These are phyloP conservation scores for Rubroshorea leprosula DNA, from an alignment of 345 rosid species.

Conservation along the genomic window DNA sequence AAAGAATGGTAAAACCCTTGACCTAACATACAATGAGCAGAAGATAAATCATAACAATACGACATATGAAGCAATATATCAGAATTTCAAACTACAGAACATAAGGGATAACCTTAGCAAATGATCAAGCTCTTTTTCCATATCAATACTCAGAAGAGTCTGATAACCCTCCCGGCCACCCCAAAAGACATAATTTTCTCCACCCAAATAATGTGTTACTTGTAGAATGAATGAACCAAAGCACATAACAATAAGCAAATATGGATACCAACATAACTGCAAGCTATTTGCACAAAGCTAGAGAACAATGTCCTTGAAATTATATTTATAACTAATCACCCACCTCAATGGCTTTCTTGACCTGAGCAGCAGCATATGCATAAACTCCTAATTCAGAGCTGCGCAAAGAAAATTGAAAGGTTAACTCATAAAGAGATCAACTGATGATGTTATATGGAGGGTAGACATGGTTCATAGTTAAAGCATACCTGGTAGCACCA, in stretches of 20 bases:
- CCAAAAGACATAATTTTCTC: conserved; percentile 98
- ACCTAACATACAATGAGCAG: not conserved
- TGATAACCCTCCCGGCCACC: conserved; percentile 99
- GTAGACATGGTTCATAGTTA: not conserved
- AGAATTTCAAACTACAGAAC: not conserved
- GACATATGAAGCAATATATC: not conserved
- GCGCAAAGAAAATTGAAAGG: conserved; percentile 13
- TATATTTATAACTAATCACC: too few relatives aligned
- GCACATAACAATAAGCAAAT: not conserved
- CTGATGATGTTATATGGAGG: not conserved
- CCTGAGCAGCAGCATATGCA: conserved; percentile 97
- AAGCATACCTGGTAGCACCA: conserved; percentile 80
- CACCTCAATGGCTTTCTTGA: conserved; percentile 95
- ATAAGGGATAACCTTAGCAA: conserved; percentile 31
- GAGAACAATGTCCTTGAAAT: not conserved
- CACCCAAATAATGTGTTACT: conserved; percentile 92
- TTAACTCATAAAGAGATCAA: not conserved
- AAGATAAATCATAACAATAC: not conserved
- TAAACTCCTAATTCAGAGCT: conserved; percentile 84
- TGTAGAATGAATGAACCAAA: conserved; percentile 17
- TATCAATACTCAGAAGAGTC: conserved; percentile 82
- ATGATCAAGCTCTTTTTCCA: conserved; percentile 93
- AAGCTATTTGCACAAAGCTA: not conserved
- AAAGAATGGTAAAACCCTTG: not conserved
- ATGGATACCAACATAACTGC: not conserved